Percentiles rank a stretch among this genome's conserved stretches.
Evolutionary conservation across 2,329 filamentous ascomycete genomes (phyloP).

Genomic region (Xylaria sp.): DNA sequence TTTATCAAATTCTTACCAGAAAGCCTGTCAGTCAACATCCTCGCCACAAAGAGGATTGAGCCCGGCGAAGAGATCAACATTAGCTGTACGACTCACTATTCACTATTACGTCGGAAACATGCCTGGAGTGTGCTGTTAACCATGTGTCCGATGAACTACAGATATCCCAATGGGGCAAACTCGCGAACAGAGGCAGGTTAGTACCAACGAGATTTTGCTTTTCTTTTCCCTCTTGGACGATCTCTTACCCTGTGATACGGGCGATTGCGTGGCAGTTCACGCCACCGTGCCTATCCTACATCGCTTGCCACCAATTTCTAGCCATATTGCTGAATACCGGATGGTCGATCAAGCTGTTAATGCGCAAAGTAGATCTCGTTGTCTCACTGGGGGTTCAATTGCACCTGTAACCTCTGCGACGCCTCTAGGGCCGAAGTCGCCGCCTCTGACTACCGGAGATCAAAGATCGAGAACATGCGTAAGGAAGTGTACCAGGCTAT

Average conservation of each 20-base stretch:
- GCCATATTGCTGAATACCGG: no score
- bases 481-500: slow-evolving; percentile 32
- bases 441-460: slow-evolving; percentile 37
- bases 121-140: background rate
- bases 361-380: slow-evolving; percentile 13
- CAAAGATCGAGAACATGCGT: slow-evolving; percentile 33
- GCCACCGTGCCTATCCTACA: no score
- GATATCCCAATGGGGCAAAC: slow-evolving; percentile 38
- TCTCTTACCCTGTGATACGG: no score
- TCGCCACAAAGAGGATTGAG: slow-evolving; percentile 30
- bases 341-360: background rate
- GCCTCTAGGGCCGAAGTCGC: slow-evolving; percentile 28
- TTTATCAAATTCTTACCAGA: slow-evolving; percentile 37
- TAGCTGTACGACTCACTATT: slow-evolving; percentile 29
- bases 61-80: slow-evolving; percentile 33
- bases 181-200: slow-evolving; percentile 29
- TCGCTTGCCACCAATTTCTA: no score
- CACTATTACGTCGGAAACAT: background rate
- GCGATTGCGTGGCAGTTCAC: no score
- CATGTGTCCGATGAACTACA: slow-evolving; percentile 7
- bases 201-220: no score
- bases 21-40: slow-evolving; percentile 30
- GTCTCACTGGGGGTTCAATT: slow-evolving; percentile 39
- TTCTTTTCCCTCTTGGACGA: no score
- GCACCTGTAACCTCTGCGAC: slow-evolving; percentile 38